Base-by-base conservation (phyloP, 2,329 filamentous ascomycete species). In the Pestalotiopsis sp. region DNA sequence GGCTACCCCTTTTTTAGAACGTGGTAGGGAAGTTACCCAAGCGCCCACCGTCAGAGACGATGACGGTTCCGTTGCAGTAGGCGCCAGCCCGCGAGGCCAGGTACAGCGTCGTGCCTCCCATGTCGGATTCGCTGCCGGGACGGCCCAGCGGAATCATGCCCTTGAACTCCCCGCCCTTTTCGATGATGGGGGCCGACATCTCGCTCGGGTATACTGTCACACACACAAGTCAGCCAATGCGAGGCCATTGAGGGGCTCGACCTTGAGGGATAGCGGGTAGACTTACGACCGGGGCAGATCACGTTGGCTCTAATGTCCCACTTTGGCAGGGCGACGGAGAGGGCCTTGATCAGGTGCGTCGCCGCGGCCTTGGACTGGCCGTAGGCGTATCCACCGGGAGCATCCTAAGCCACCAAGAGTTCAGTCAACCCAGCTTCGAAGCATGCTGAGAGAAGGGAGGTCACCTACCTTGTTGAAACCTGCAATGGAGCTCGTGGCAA, bases 321-420 rank as follows among this genome's bases (percentile, higher is more conserved):
- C 72, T 88, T 87, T 41, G 87, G 85, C 72, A 94, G 84, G 74
- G 90, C 86, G n/a, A 88, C 86, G 11, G 88, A 88, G 77, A 95
- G 85, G 76, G 92, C 87, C 80, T 93, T 94, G 11, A 90, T 89
- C 52, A 94, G 80, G 71, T 94, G 90, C 7, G 91, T 91, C 0
- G 90, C 90, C 0, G 90, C 93, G 1, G 91, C 92, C 81, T 96
- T 96, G 70, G 89, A 91, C 20, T 92, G 88, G 17, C 92, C 93
- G 78, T 96, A 96, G 0, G 90, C 89, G 79, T 91, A 95, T 41
- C 94, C 93, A 25, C 92, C 91, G 31, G 93, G 91, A 0, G 41
- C 23, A 13, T 45, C 64, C 62, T 65, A 6, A 36, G 2, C 4
- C 36, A 36, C 23, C 60, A 39, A n/a, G 5, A 6, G 12, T 20